These are phyloP conservation scores for Strigomonas culicis DNA, from an alignment of 208 protist species.

Conservation along the genomic window DNA sequence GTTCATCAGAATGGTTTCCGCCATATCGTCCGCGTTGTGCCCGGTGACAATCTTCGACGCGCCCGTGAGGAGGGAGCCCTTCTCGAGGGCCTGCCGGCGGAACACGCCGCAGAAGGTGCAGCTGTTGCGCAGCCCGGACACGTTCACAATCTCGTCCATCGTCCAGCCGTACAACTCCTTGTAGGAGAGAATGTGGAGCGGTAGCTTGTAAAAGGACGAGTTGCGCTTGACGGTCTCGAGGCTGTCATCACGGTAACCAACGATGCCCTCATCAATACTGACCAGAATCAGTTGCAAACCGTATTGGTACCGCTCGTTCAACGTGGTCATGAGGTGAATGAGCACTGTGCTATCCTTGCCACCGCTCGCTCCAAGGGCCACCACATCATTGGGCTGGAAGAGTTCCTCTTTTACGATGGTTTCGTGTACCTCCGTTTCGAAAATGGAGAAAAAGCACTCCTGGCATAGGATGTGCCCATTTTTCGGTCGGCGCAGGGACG, in stretches of 20 bases:
- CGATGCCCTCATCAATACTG: slow-evolving; percentile 98
- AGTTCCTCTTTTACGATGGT: slow-evolving; percentile 92
- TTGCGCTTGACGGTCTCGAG: slow-evolving; percentile 96
- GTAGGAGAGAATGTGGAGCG: slow-evolving; percentile 94
- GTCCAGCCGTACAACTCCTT: slow-evolving; percentile 96
- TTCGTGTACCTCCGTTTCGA: slow-evolving; percentile 96
- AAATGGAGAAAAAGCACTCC: slow-evolving; percentile 93
- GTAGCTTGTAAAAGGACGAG: slow-evolving; percentile 87
- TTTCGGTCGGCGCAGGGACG: slow-evolving; percentile 88
- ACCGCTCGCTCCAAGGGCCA: slow-evolving; percentile 95
- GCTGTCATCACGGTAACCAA: slow-evolving; percentile 97
- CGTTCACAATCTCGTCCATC: slow-evolving; percentile 97
- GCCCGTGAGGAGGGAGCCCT: slow-evolving; percentile 83
- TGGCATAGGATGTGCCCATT: slow-evolving; percentile 89
- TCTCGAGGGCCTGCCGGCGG: slow-evolving; percentile 94
- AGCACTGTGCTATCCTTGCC: slow-evolving; percentile 98
- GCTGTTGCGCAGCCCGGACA: slow-evolving; percentile 92
- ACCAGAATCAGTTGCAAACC: slow-evolving; percentile 92
- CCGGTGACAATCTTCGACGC: slow-evolving; percentile 96
- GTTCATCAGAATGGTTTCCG: slow-evolving; percentile 98
- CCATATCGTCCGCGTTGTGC: slow-evolving; percentile 98
- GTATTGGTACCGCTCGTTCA: slow-evolving; percentile 94
- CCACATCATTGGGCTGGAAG: slow-evolving; percentile 86
- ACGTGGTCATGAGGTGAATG: slow-evolving; percentile 89
- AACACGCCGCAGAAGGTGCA: slow-evolving; percentile 99